Evolutionary conservation across 331 rosid species (phyloP), one percentile per base, ranked within the genome.

Genomic region (Dryas integrifolia): DNA sequence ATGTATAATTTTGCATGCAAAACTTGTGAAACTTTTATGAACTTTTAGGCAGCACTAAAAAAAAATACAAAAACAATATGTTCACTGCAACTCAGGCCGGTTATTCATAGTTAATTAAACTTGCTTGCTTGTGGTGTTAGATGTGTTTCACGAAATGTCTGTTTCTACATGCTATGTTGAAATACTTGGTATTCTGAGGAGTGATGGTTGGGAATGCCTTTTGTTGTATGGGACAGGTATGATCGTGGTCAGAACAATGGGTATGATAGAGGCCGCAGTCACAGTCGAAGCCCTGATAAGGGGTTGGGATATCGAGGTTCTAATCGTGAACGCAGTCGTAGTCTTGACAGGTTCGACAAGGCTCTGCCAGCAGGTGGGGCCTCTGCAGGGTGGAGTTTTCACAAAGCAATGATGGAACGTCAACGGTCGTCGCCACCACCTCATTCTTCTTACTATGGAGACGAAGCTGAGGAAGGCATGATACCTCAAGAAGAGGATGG

Each of bases 391-490:
- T 50, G 77, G 79, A 88, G 98, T 83, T 92, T 90, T 78, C 97
- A 92, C 78, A 69, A 87, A 65, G 72, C 90, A 49, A 83, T 87
- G 85, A 80, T 82, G 88, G 92, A 79, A 35, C 81, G 80, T 3
- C 73, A 74, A n/a, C 80, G 69, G 58, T 62, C 67, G 6, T 76
- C 86, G 35, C 75, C 85, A 3, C 65, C 81, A 50, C 45, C 77
- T 51, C 77, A 47, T 55, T 51, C 85, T 44, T 67, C 86, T 13
- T 73, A 51, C 74, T 84, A 79, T 24, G 89, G 86, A 12, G 98
- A 90, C 74, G 93, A 82, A 76, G 90, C 82, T 47, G 97, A 92
- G 77, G 92, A 89, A 83, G 96, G 96, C 46, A 79, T 88, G 90
- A 86, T 87, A 26, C 85, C 70, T 18, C 86, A 82, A 60, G 92